phyloP scores from a whole-genome alignment of 176 grass and related monocot species.

The Paspalum vaginatum region DNA sequence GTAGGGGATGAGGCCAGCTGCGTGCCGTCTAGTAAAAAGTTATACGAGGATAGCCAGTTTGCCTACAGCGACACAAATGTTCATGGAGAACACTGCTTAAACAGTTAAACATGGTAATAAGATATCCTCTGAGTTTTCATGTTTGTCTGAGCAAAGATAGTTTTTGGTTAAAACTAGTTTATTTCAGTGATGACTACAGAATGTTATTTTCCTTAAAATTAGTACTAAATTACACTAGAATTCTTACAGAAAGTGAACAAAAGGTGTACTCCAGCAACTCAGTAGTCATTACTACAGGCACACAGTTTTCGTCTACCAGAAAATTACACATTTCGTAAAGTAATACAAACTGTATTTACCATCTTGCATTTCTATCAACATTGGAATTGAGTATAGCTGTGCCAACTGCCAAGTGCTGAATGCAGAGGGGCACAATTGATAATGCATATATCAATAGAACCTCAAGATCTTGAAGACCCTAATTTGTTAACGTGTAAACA shows the following conservation, averaged over 20 bases:
- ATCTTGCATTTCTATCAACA: not conserved
- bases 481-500: not conserved
- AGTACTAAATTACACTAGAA: not conserved
- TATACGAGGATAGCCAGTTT: not conserved
- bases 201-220: not conserved
- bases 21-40: not conserved
- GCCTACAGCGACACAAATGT: not conserved
- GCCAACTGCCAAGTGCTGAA: too few relatives aligned
- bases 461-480: not conserved
- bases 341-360: not conserved
- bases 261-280: not conserved
- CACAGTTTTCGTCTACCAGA: not conserved
- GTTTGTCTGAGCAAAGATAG: not conserved
- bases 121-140: not conserved
- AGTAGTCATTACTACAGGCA: not conserved
- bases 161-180: not conserved
- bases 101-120: not conserved
- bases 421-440: not conserved
- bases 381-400: not conserved
- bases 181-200: not conserved
- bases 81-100: not conserved
- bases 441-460: not conserved
- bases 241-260: not conserved
- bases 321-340: not conserved
- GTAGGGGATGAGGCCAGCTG: not conserved